These are phyloP conservation scores for Candida neerlandica DNA, from an alignment of 1,139 yeast species.

Conservation along the genomic window DNA sequence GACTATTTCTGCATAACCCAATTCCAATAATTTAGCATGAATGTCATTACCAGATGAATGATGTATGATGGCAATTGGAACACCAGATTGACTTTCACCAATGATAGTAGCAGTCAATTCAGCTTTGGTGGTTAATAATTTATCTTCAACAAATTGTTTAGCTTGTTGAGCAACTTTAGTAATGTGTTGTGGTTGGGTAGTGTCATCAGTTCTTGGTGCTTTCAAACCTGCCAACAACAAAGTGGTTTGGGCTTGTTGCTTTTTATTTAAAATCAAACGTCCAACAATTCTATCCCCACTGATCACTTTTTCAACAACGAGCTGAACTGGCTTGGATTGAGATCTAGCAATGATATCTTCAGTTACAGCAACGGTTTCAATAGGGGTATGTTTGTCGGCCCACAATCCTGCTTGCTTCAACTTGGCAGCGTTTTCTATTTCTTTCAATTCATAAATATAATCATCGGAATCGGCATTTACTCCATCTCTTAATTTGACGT, in stretches of 20 bases:
- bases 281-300: slow-evolving; percentile 75
- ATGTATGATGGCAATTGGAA: slow-evolving; percentile 62
- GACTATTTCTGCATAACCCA: slow-evolving; percentile 73
- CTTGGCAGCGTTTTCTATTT: slow-evolving; percentile 53
- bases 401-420: slow-evolving; percentile 57
- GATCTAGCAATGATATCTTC: slow-evolving; percentile 41
- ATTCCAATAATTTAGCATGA: slow-evolving; percentile 64
- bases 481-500: slow-evolving; percentile 64
- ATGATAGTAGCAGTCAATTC: slow-evolving; percentile 54
- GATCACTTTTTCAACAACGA: slow-evolving; percentile 74
- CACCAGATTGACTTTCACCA: slow-evolving; percentile 63
- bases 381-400: slow-evolving; percentile 29
- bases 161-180: slow-evolving; percentile 70
- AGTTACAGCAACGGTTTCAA: slow-evolving; percentile 36
- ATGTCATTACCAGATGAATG: slow-evolving; percentile 75
- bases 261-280: slow-evolving; percentile 50
- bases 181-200: slow-evolving; percentile 39
- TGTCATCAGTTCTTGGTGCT: slow-evolving; percentile 66
- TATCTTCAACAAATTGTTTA: slow-evolving; percentile 64
- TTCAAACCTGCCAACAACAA: slow-evolving; percentile 74
- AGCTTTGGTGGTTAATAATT: slow-evolving; percentile 63
- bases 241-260: slow-evolving; percentile 53
- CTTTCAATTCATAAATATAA: slow-evolving; percentile 24
- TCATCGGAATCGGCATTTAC: slow-evolving; percentile 40
- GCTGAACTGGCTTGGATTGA: slow-evolving; percentile 43